Evolutionary conservation across 2,329 filamentous ascomycete genomes (phyloP).

Genomic region (Talaromyces rugulosus): DNA sequence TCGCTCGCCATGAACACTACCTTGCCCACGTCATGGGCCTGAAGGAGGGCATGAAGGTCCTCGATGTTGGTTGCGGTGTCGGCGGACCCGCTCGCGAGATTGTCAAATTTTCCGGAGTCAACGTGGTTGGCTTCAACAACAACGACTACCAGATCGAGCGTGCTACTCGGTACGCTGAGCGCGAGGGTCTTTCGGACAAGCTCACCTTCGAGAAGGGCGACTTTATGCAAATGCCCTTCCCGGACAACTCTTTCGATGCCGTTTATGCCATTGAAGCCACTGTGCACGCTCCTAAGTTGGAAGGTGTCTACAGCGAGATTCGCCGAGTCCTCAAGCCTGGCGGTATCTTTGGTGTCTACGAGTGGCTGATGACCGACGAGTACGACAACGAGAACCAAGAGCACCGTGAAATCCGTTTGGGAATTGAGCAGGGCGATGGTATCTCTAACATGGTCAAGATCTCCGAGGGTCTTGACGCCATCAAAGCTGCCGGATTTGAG

Average conservation of each 20-base stretch:
- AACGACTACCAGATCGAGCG: constrained; percentile 99
- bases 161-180: constrained; percentile 76
- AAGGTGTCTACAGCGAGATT: constrained; percentile 91
- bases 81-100: constrained; percentile 95
- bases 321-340: constrained; percentile 94
- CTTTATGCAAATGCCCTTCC: constrained; percentile 99
- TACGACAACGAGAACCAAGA: constrained; percentile 85
- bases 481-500: constrained; percentile 83
- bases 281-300: constrained; percentile 84
- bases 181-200: constrained; percentile 76
- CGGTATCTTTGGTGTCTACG: constrained; percentile 93
- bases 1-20: constrained; percentile 97
- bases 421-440: constrained; percentile 92
- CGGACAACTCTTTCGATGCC: constrained; percentile 85
- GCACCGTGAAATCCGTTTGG: constrained; percentile 86
- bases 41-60: constrained; percentile 78
- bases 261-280: constrained; percentile 98
- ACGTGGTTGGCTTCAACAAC: constrained; percentile 93
- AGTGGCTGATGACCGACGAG: constrained; percentile 96
- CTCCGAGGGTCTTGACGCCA: constrained; percentile 73
- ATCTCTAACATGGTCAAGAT: constrained; percentile 97
- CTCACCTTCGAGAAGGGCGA: constrained; percentile 88
- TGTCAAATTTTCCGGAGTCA: constrained; percentile 86
- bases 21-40: constrained; percentile 86
- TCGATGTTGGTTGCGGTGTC: constrained; percentile 96